Base-by-base conservation (phyloP, 495 filamentous ascomycete species). In the Penicillium lividum region DNA sequence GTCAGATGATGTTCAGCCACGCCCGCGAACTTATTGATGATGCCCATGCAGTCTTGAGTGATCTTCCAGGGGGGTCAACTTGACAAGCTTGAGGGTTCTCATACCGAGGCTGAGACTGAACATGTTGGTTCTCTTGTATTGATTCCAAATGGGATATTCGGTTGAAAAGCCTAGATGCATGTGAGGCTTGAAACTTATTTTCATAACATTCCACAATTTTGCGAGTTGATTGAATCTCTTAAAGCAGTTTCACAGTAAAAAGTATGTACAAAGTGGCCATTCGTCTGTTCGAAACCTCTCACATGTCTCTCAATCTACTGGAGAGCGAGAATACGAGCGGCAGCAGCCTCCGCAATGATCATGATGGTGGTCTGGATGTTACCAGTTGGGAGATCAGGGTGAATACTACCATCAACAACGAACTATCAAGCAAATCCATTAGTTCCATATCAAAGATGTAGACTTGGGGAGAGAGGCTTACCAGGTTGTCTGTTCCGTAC, bases 401-500 rank as follows among this genome's bases (percentile, higher is more conserved):
- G 71, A 45, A 77, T 78, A 59, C 68, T 70, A 18, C 68, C 73
- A 51, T 76, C 73, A 29, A 76, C 69, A 29, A 76, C 54, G 58
- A 60, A 74, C 69, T 72, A 46, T 8, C 57, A 22, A 45, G 15
- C 40, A 42, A 22, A 33, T 34, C 36, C 3, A 16, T 63, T 57
- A 64, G 56, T 25, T 11, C 13, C 33, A 36, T 22, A 22, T 22
- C 22, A 36, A 36, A 11, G 7, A 2, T 36, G 13, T 36, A 36
- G 33, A 0, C 1, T 10, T 40, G 2, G 3, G n/a, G 15, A 16
- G 15, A 40, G 11, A 16, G 38, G 60, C 62, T 53, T 63, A 79
- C 76, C 54, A 90, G 73, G 73, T 89, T 90, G 63, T 87, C 82
- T 8, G 82, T 89, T 53, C 88, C 88, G 53, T 87, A 91, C 50